These are phyloP conservation scores for Suillus paluster DNA, from an alignment of 768 basidiomycete genomes.

Conservation along the genomic window DNA sequence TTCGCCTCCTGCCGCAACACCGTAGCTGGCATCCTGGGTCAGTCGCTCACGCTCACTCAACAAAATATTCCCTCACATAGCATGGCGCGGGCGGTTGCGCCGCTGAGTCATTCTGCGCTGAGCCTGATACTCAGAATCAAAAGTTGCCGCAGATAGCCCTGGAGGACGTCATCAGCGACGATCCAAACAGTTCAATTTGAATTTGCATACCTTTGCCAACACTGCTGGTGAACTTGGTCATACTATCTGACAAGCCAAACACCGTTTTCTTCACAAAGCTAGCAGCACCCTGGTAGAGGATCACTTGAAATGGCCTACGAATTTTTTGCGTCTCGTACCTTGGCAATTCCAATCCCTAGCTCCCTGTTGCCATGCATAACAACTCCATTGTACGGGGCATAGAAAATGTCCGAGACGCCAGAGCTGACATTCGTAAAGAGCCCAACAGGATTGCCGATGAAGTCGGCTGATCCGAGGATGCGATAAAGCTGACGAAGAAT, in stretches of 20 bases:
- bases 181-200: not conserved
- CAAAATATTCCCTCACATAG: constrained; percentile 60
- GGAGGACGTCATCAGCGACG: constrained; percentile 5
- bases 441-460: constrained; percentile 95
- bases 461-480: constrained; percentile 97
- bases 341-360: constrained; percentile 91
- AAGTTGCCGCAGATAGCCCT: constrained; percentile 96
- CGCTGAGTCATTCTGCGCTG: constrained; percentile 86
- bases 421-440: constrained; percentile 98
- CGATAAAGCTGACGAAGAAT: constrained; percentile 93
- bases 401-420: constrained; percentile 97
- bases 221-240: constrained; percentile 98
- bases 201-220: constrained; percentile 81
- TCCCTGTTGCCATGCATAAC: constrained; percentile 97
- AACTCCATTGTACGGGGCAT: constrained; percentile 96
- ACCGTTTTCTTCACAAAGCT: constrained; percentile 99
- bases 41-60: not conserved
- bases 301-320: constrained; percentile 17
- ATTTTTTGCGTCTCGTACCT: constrained; percentile 49
- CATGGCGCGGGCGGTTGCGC: constrained; percentile 94
- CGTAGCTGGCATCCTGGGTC: constrained; percentile 61
- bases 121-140: constrained; percentile 95
- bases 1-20: constrained; percentile 93
- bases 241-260: constrained; percentile 92
- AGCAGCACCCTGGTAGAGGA: constrained; percentile 77